Conservation (phyloP, 2,329 filamentous ascomycete genomes). For the Trichoderma sp. region DNA sequence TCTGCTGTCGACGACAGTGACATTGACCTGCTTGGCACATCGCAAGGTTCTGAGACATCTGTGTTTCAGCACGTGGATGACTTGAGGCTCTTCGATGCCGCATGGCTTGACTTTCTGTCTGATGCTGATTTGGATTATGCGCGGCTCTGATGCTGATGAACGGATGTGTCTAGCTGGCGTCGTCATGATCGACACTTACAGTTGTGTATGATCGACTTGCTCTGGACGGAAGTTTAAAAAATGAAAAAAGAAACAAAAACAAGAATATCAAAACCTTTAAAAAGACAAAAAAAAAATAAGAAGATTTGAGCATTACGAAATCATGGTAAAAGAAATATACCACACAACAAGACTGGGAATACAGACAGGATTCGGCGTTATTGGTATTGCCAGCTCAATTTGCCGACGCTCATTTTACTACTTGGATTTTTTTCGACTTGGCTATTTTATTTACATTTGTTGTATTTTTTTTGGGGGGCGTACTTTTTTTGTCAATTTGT, state of each 20-base stretch:
- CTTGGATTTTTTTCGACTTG: not conserved
- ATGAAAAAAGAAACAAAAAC: not conserved
- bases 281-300: not conserved
- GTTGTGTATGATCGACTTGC: not conserved
- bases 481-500: not conserved
- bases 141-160: not conserved
- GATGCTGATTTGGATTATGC: not conserved
- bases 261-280: not conserved
- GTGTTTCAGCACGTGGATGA: not conserved
- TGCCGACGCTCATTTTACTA: not conserved
- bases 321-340: not conserved
- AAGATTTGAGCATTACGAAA: not conserved
- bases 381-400: not conserved
- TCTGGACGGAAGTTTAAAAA: not conserved
- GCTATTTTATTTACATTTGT: not conserved
- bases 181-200: not conserved
- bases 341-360: not conserved
- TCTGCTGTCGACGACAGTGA: not conserved
- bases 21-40: not conserved
- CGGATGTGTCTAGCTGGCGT: not conserved
- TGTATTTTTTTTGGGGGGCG: not conserved
- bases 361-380: not conserved
- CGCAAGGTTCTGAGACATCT: not conserved
- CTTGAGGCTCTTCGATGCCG: not conserved
- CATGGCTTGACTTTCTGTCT: not conserved